These are phyloP conservation scores for Raphanus sativus DNA, from an alignment of 345 rosid species.

Conservation along the genomic window DNA sequence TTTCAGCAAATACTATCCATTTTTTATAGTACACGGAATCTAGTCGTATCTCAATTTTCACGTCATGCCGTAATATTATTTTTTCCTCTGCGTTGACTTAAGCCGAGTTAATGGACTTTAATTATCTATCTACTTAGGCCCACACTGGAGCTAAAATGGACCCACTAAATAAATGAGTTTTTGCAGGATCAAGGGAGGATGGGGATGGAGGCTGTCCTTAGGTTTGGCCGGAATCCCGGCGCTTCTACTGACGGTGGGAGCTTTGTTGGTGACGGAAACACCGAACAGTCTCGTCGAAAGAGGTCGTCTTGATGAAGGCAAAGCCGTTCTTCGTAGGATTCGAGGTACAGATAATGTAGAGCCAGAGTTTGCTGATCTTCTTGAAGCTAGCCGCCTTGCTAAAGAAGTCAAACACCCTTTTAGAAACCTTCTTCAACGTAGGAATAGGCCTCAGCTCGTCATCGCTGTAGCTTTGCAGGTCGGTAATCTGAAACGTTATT, in stretches of 20 bases:
- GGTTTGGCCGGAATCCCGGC: slow-evolving; percentile 95
- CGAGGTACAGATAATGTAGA: slow-evolving; percentile 84
- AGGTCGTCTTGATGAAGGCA: slow-evolving; percentile 82
- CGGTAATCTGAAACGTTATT: background rate
- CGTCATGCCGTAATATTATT: background rate
- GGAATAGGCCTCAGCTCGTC: slow-evolving; percentile 75
- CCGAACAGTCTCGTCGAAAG: slow-evolving; percentile 94
- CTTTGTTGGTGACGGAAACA: slow-evolving; percentile 75
- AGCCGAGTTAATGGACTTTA: background rate
- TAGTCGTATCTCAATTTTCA: slow-evolving; percentile 3
- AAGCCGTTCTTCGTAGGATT: slow-evolving; percentile 69
- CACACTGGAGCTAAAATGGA: background rate
- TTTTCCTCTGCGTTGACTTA: slow-evolving; percentile 15
- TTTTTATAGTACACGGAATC: background rate
- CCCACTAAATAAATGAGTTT: background rate
- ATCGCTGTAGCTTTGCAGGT: slow-evolving; percentile 90
- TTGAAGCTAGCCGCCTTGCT: slow-evolving; percentile 88
- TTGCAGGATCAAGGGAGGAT: slow-evolving; percentile 65
- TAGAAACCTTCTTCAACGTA: slow-evolving; percentile 66
- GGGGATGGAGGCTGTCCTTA: slow-evolving; percentile 96
- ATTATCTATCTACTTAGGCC: background rate
- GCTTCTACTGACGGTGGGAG: slow-evolving; percentile 67
- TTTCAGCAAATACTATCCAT: slow-evolving; percentile 27
- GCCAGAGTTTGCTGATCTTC: slow-evolving; percentile 78
- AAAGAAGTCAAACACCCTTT: slow-evolving; percentile 90